Base-by-base conservation (phyloP, 768 basidiomycete species). In the Russula virescens region DNA sequence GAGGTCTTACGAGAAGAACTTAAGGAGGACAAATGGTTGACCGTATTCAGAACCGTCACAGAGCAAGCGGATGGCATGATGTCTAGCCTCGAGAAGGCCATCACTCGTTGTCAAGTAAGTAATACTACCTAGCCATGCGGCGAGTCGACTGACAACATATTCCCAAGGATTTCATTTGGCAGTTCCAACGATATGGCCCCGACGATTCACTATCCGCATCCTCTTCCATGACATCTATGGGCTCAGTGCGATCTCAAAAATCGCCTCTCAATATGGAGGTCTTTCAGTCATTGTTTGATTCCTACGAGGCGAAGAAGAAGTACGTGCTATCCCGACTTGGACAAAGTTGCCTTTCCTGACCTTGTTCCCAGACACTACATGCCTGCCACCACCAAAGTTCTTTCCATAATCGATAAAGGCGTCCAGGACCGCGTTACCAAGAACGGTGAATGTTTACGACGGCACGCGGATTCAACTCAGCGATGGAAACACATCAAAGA, bases 21-120 rank as follows among this genome's bases (percentile, higher is more conserved):
- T 66, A 94, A 91, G 75, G 96, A 98, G 74, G 96, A 98, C 75
- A 95, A 95, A 69, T 97, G 93, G 92, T 80, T 98, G 69, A 89
- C 89, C 13, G 91, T 98, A 23, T 98, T 98, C 75, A 83, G 94
- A 67, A 95, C 91, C 6, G 91, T 94, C 61, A 87, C 92, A 47
- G 89, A 94, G 70, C 95, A 98, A 73, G 95, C 96, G 47, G 92
- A 94, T 72, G 93, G 92, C 26, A 97, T 98, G 96, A 96, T 98
- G 93, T 84, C 84, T 31, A 91, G 91, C 70, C 76, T 99, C 68
- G 92, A 98, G 76, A 98, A 96, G 73, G 93, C 91, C 10, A 86
- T 96, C 48, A 86, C 86, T 69, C 85, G 90, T 66, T 95, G 93
- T 77, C 89, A 91, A 78, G 93, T 92, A 69, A 66, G 85, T 51